Percentiles rank a stretch among this genome's conserved stretches.
These are phyloP conservation scores for Sistotremastrum suecicum DNA, from an alignment of 768 basidiomycete genomes.

Conservation along the genomic window DNA sequence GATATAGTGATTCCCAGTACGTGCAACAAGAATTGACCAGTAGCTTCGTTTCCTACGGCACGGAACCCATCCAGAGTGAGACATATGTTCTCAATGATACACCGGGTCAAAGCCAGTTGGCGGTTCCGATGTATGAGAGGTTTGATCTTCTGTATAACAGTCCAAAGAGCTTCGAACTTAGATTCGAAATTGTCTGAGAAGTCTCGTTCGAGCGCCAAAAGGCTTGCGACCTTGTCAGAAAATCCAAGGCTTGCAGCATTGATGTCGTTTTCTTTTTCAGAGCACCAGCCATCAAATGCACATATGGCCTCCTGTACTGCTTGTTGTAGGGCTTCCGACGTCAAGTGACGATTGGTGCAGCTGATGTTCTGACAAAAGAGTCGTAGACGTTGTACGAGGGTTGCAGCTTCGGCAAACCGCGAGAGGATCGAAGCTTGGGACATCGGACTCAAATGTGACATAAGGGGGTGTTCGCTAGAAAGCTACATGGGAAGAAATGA, in stretches of 20 bases:
- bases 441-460: constrained; percentile 47
- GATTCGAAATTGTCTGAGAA: constrained; percentile 40
- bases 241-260: constrained; percentile 20
- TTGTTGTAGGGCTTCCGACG: constrained; percentile 72
- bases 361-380: constrained; percentile 13
- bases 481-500: constrained; percentile 20
- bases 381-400: constrained; percentile 47
- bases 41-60: too few relatives aligned
- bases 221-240: constrained; percentile 39
- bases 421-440: constrained; percentile 53
- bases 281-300: constrained; percentile 56
- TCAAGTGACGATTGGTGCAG: constrained; percentile 8
- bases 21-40: too few relatives aligned
- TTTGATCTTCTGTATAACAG: constrained; percentile 26
- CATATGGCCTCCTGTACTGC: constrained; percentile 50
- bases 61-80: too few relatives aligned
- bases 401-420: constrained; percentile 44
- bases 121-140: constrained; percentile 11
- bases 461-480: neutral
- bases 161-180: constrained; percentile 43
- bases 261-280: constrained; percentile 50
- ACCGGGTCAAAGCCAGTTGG: constrained; percentile 5
- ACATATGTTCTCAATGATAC: neutral
- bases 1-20: too few relatives aligned
- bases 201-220: constrained; percentile 49